Evolutionary conservation across 176 grass and related monocot species (phyloP), one percentile per base, ranked within the genome.

Genomic region (Oryza officinalis): DNA sequence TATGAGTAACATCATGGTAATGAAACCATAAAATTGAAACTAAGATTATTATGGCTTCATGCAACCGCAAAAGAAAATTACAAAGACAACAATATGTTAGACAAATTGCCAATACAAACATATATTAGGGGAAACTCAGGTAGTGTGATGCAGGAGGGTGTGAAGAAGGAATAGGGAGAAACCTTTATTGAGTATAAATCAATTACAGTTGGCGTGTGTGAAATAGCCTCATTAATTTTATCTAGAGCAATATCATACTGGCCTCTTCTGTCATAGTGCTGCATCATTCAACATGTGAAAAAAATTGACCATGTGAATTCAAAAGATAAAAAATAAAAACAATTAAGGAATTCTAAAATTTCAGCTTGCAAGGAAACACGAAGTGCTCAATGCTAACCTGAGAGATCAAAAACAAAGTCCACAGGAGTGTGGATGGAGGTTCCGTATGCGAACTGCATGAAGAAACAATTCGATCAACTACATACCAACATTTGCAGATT

Each of bases 141-240:
- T 26, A 33, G 31, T 38, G 31, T 17, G 40, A 71, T 35, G 30
- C 31, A 22, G 61, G 40, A 87, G 37, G n/a, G n/a, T 3, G 9
- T 9, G 22, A 25, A 23, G 0, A 25, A 61, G 57, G 57, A 4
- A 61, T 61, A 83, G 85, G 70, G 76, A 77, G 61, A 41, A 23
- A 99, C 89, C 97, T 99, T 99, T 67, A 87, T 85, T 43, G 97
- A 99, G 68, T 99, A 99, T n/a, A 99, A 96, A 92, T 99, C 97
- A 81, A 96, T 99, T 25, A 94, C 91, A 84, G 97, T 99, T 71
- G 93, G 97, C 20, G 93, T 99, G 76, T 99, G 93, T 7, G 85
- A 85, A 84, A 99, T 99, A 63, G 97, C 97, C 79, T 99, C 89
- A 65, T 96, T 86, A 52, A 99, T 96, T 90, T 99, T 99, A 84